These are phyloP conservation scores for Eugenia klotzschiana DNA, from an alignment of 441 rosid species.

Conservation along the genomic window DNA sequence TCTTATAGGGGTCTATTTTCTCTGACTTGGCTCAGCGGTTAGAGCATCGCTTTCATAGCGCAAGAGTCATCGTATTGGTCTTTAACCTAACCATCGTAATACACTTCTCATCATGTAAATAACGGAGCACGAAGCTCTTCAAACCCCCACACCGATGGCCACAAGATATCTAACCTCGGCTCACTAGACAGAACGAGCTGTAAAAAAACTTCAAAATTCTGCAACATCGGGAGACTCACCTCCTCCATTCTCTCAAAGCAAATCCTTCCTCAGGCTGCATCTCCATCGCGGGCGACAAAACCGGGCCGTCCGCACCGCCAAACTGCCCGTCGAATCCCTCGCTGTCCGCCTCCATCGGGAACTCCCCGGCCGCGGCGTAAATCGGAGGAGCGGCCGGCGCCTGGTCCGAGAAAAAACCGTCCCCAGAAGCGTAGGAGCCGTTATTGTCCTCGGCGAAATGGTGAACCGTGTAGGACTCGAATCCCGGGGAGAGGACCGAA, in stretches of 20 bases:
- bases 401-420: not conserved
- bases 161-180: not conserved
- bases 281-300: constrained; percentile 40
- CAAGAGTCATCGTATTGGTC: not conserved
- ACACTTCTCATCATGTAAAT: not conserved
- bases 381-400: constrained; percentile 15
- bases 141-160: not conserved
- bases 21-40: not conserved
- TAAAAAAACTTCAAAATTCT: not conserved
- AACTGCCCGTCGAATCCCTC: constrained; percentile 16
- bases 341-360: constrained; percentile 10
- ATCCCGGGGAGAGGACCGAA: constrained; percentile 21
- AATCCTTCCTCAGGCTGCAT: constrained; percentile 50
- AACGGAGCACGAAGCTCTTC: not conserved
- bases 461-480: constrained; percentile 5
- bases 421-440: constrained; percentile 17
- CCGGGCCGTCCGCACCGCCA: constrained; percentile 38
- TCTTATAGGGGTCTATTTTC: not conserved
- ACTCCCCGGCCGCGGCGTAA: constrained; percentile 9
- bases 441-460: constrained; percentile 3
- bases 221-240: constrained; percentile 12
- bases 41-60: not conserved
- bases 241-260: constrained; percentile 68
- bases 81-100: not conserved
- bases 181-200: not conserved